Evolutionary conservation across 2,329 filamentous ascomycete species (phyloP).

Genomic region (Colletotrichum euphorbiae): DNA sequence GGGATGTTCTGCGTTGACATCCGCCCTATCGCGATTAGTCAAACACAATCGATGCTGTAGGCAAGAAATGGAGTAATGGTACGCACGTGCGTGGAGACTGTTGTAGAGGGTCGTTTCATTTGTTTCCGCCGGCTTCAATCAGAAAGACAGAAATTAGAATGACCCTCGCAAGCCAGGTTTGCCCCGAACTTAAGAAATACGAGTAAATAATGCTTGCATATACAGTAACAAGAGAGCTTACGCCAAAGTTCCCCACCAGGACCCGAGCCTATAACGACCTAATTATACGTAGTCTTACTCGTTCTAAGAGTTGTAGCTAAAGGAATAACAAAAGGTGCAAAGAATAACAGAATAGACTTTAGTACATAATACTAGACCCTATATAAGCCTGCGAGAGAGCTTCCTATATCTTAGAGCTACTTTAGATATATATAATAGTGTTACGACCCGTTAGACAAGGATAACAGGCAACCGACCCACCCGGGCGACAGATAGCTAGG

Average conservation of each 20-base stretch:
- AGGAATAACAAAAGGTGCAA: not conserved
- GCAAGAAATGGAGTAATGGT: not conserved
- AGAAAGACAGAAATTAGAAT: constrained; percentile 38
- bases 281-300: constrained; percentile 4
- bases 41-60: too few species aligned
- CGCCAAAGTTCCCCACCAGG: constrained; percentile 23
- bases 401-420: too few species aligned
- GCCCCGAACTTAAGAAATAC: not conserved
- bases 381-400: too few species aligned
- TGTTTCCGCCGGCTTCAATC: constrained; percentile 41
- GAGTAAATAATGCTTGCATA: not conserved
- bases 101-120: constrained; percentile 46
- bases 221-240: not conserved
- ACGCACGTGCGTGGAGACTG: constrained; percentile 40
- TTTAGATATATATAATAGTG: too few species aligned
- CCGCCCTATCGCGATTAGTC: not conserved
- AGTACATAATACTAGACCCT: too few species aligned
- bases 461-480: too few species aligned
- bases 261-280: constrained; percentile 21
- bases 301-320: not conserved
- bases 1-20: constrained; percentile 1
- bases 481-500: too few species aligned
- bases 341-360: not conserved
- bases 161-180: constrained; percentile 9
- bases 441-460: too few species aligned